These are phyloP conservation scores for Niebla homalea DNA, from an alignment of 495 filamentous ascomycete genomes.

Conservation along the genomic window DNA sequence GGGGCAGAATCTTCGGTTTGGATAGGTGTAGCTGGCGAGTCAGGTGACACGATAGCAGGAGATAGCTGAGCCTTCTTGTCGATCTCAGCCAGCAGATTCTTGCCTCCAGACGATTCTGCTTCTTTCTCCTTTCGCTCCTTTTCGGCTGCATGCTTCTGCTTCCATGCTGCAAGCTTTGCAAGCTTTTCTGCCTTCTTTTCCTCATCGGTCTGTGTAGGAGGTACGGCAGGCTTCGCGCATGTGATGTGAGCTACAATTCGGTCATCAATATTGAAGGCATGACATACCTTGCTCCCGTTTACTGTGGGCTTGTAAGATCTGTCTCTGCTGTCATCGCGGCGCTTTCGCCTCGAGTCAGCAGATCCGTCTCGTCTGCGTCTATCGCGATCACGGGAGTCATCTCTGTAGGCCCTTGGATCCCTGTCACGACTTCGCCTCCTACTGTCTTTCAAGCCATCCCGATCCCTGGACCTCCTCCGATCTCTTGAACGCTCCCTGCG, in stretches of 20 bases:
- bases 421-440: slow-evolving; percentile 57
- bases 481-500: slow-evolving; percentile 55
- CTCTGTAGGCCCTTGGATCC: slow-evolving; percentile 63
- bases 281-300: slow-evolving; percentile 43
- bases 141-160: slow-evolving; percentile 70
- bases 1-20: slow-evolving; percentile 27
- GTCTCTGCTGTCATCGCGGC: slow-evolving; percentile 51
- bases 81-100: slow-evolving; percentile 60
- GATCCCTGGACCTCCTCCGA: slow-evolving; percentile 42
- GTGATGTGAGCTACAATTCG: slow-evolving; percentile 10
- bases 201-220: slow-evolving; percentile 54
- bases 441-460: slow-evolving; percentile 45
- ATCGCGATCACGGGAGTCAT: slow-evolving; percentile 62
- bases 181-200: slow-evolving; percentile 75
- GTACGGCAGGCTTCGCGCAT: slow-evolving; percentile 27
- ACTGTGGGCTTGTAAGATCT: slow-evolving; percentile 31
- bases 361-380: slow-evolving; percentile 61
- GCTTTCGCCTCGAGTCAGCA: slow-evolving; percentile 58
- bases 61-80: slow-evolving; percentile 53
- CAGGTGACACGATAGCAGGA: slow-evolving; percentile 39
- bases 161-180: slow-evolving; percentile 83
- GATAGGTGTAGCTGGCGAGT: slow-evolving; percentile 39
- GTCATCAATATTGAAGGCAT: background rate
- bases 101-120: slow-evolving; percentile 42
- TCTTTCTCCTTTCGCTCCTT: slow-evolving; percentile 65